phyloP scores from a whole-genome alignment of 2,329 filamentous ascomycete species.

The Hypoxylon sp. region DNA sequence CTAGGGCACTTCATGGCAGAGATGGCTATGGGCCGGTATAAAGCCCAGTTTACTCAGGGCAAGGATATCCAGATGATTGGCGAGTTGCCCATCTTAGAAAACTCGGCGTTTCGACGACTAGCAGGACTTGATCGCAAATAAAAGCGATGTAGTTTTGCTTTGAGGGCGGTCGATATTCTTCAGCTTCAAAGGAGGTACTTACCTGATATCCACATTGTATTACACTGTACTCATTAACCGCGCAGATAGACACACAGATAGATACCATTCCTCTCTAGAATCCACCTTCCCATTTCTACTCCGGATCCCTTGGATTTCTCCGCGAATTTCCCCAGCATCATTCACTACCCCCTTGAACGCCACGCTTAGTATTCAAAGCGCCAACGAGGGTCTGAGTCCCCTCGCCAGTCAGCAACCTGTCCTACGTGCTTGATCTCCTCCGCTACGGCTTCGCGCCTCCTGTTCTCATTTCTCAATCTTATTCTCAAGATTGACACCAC shows the following conservation, averaged over 20 bases:
- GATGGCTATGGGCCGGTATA: constrained; percentile 59
- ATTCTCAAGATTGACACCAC: constrained; percentile 66
- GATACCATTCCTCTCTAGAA: not conserved
- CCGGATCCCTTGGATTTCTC: too few relatives aligned
- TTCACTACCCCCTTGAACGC: not conserved
- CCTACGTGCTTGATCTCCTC: constrained; percentile 62
- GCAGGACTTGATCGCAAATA: constrained; percentile 36
- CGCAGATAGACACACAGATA: not conserved
- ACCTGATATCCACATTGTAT: not conserved
- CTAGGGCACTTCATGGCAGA: constrained; percentile 59
- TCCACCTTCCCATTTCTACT: not conserved
- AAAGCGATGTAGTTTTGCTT: constrained; percentile 3
- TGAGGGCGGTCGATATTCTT: not conserved
- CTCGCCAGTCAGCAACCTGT: constrained; percentile 65
- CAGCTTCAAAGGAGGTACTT: too few relatives aligned
- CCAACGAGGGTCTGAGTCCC: constrained; percentile 74
- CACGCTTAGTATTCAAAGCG: constrained; percentile 68
- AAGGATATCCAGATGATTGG: constrained; percentile 46
- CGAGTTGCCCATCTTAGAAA: constrained; percentile 49
- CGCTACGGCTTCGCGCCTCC: constrained; percentile 57
- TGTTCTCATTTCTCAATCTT: constrained; percentile 69
- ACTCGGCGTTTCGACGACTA: constrained; percentile 46
- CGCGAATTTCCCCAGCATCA: not conserved
- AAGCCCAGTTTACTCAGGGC: constrained; percentile 37
- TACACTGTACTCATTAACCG: too few relatives aligned